Evolutionary conservation across 1,284 basidiomycete genomes (phyloP), one percentile per base, ranked within the genome.

Genomic region (Phaffia rhodozyma): DNA sequence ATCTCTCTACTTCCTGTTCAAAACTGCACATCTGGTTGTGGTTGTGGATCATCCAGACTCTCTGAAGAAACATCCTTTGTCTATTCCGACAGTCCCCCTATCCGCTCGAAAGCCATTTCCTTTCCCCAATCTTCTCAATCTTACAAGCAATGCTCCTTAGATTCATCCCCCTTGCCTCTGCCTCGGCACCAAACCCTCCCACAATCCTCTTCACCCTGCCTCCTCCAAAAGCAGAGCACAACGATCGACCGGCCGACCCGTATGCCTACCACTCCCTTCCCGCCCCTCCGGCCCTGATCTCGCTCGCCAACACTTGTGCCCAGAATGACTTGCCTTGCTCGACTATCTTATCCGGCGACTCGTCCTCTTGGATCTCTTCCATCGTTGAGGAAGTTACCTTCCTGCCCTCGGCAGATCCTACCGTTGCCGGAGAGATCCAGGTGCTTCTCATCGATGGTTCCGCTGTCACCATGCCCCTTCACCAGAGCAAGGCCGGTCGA

Each of bases 171-270:
- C 64, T 68, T 23, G 77, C 81, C 11, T 76, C 79, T 0, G 70
- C 77, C 1, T 76, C 80, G 1, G 78, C 82, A 53, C 73, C 78
- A 1, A 77, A 81, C 4, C 79, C 83, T 34, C 82, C 85, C 21
- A 82, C 83, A 54, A 83, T 91, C 70, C 81, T 87, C 71, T 88
- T 89, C 75, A 82, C 80, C 34, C 75, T 89, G 60, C 74, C 82
- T 38, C 64, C 34, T 13, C 43, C 38, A 30, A 18, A 49, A 2
- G 13, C 38, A 5, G 43, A 27, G 27, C 13, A 38, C 2, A 5
- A 38, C 25, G 50, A 55, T 50, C 55, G 34, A 25, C 54, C 49
- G 21, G 21, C n/a, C 32, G 25, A 56, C 34, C 58, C 58, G 23
- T 59, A 62, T 30, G 25, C 30, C 3, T 23, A 50, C 2, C 62